phyloP scores from a whole-genome alignment of 1,139 yeast genomes.

The Trichomonascaceae sp. region DNA sequence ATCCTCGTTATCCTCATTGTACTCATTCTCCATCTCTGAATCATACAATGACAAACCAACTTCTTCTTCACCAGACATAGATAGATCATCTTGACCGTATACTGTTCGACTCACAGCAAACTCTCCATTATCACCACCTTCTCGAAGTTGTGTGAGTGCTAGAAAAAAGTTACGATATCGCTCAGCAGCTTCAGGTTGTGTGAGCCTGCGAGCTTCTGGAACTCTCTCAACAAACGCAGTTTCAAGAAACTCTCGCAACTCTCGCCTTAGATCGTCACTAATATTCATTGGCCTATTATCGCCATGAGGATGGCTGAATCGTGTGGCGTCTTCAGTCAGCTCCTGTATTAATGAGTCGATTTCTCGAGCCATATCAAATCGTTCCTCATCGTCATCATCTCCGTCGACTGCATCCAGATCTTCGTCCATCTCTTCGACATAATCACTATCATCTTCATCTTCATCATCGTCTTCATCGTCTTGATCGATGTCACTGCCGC shows the following conservation, averaged over 20 bases:
- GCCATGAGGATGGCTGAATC: not conserved
- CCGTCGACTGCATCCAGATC: not conserved
- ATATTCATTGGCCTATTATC: not conserved
- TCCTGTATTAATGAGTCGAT: not conserved
- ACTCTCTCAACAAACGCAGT: not conserved
- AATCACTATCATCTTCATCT: constrained; percentile 3
- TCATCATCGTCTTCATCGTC: not conserved
- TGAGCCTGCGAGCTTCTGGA: not conserved
- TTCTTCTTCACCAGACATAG: not conserved
- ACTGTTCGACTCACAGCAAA: not conserved
- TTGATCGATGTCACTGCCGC: constrained; percentile 1
- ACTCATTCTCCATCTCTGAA: constrained; percentile 8
- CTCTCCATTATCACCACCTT: not conserved
- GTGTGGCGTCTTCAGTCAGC: not conserved
- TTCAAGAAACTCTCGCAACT: not conserved
- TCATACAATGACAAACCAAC: not conserved
- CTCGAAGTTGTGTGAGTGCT: not conserved
- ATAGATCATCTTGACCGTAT: not conserved
- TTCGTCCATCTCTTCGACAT: not conserved
- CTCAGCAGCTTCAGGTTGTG: not conserved
- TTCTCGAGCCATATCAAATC: constrained; percentile 4
- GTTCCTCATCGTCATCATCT: constrained; percentile 1
- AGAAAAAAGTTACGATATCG: not conserved
- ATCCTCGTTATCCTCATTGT: constrained; percentile 6
- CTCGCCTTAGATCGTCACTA: not conserved